A percentile compares a stretch with the other conserved stretches of the same genome.
Evolutionary conservation across 495 filamentous ascomycete species (phyloP).

Genomic region (Penicillium coffeae): DNA sequence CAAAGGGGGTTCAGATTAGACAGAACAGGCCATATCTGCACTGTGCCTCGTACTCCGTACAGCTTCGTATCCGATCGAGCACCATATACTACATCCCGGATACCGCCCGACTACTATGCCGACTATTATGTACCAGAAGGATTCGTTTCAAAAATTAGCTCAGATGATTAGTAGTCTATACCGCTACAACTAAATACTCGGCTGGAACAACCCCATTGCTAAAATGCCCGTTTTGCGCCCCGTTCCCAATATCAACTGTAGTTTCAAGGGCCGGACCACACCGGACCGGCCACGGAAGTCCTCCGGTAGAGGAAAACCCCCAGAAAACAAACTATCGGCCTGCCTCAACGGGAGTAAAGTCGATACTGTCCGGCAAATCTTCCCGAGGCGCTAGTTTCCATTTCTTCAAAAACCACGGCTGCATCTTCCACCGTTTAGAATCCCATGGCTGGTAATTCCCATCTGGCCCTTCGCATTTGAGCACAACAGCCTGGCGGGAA

Average conservation of each 20-base stretch:
- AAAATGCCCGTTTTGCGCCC: neutral
- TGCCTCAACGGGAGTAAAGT: neutral
- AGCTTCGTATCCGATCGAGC: too few relatives aligned
- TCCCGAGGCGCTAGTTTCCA: neutral
- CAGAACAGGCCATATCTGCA: too few relatives aligned
- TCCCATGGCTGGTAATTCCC: constrained; percentile 30
- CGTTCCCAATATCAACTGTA: too few relatives aligned
- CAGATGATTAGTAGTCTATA: too few relatives aligned
- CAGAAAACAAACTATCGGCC: neutral
- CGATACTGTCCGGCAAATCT: neutral
- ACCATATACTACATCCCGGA: too few relatives aligned
- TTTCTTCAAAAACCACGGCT: constrained; percentile 31
- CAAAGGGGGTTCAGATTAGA: too few relatives aligned
- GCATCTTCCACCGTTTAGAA: constrained; percentile 33
- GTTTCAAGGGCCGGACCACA: neutral
- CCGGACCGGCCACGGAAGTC: neutral
- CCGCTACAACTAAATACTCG: too few relatives aligned
- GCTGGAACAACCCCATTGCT: neutral
- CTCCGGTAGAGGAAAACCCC: neutral
- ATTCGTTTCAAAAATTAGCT: too few relatives aligned
- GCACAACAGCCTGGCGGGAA: constrained; percentile 20
- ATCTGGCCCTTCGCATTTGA: constrained; percentile 1
- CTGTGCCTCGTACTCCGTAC: too few relatives aligned
- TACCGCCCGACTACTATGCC: too few relatives aligned
- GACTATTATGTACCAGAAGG: too few relatives aligned